Evolutionary conservation across 1,284 basidiomycete species (phyloP).

Genomic region (Ustilago cynodontis): DNA sequence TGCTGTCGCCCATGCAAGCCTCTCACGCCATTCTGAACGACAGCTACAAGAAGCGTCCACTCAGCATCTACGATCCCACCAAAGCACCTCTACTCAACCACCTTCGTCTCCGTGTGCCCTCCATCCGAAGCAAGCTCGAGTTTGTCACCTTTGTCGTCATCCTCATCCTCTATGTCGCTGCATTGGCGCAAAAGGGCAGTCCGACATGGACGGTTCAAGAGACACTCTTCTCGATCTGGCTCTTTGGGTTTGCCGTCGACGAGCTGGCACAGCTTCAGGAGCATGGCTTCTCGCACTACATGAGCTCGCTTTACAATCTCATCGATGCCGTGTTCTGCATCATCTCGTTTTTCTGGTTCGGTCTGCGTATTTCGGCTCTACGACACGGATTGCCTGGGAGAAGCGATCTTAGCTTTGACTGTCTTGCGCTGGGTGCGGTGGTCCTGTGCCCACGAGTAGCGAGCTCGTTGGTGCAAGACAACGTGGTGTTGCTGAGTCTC

Average conservation of each 20-base stretch:
- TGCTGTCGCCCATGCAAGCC: conserved; percentile 50
- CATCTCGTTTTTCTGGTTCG: conserved; percentile 68
- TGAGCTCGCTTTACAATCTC: conserved; percentile 67
- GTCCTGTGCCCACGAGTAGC: conserved; percentile 70
- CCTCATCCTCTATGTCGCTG: conserved; percentile 64
- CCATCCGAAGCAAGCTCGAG: conserved; percentile 87
- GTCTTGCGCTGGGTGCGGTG: conserved; percentile 67
- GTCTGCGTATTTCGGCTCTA: conserved; percentile 66
- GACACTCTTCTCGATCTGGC: conserved; percentile 59
- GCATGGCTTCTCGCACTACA: conserved; percentile 83
- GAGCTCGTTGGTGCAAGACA: conserved; percentile 70
- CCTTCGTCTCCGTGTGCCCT: conserved; percentile 92
- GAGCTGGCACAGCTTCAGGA: conserved; percentile 94
- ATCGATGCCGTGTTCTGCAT: conserved; percentile 62
- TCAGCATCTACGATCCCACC: conserved; percentile 93
- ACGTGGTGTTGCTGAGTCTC: conserved; percentile 70
- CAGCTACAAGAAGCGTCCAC: conserved; percentile 91
- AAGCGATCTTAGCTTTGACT: conserved; percentile 67
- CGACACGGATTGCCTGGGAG: conserved; percentile 49
- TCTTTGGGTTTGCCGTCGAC: conserved; percentile 82
- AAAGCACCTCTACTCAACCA: conserved; percentile 92
- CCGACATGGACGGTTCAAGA: conserved; percentile 54
- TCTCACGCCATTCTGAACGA: conserved; percentile 71
- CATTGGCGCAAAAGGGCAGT: conserved; percentile 62
- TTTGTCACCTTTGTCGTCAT: conserved; percentile 78